phyloP scores from a whole-genome alignment of 768 basidiomycete genomes.

The Mycena galopus region DNA sequence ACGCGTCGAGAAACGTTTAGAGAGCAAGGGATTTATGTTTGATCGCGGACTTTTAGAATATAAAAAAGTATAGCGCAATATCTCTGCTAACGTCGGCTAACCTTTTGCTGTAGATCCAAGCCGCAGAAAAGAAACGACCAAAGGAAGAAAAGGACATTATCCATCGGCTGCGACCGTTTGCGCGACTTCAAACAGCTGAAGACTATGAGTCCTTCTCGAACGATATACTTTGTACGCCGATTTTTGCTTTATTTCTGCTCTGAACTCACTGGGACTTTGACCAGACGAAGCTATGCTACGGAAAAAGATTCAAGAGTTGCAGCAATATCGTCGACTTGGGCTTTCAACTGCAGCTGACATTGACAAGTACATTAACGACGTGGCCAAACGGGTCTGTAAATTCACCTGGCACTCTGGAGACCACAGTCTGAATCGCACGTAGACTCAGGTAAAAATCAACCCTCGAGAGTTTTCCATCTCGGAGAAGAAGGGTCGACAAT shows the following conservation, averaged over 20 bases:
- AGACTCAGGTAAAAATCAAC: constrained; percentile 76
- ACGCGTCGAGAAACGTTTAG: constrained; percentile 85
- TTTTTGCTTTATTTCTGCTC: not conserved
- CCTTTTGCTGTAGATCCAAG: constrained; percentile 81
- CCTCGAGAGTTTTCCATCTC: constrained; percentile 68
- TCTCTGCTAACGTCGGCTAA: constrained; percentile 18
- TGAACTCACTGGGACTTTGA: constrained; percentile 18
- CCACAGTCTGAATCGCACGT: not conserved
- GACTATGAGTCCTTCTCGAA: constrained; percentile 92
- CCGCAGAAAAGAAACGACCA: constrained; percentile 89
- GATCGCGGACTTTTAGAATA: constrained; percentile 93
- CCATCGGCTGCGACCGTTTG: constrained; percentile 90
- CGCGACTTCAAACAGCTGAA: constrained; percentile 89
- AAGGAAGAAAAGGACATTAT: constrained; percentile 94
- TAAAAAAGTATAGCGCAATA: constrained; percentile 79
- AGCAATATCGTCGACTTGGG: constrained; percentile 90
- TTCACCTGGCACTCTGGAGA: not conserved
- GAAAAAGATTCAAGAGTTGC: constrained; percentile 91
- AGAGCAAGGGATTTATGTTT: constrained; percentile 91
- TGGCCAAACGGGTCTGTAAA: constrained; percentile 75
- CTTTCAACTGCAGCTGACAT: constrained; percentile 89
- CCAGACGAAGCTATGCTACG: constrained; percentile 90
- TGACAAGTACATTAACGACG: constrained; percentile 87
- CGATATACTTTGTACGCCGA: constrained; percentile 86
- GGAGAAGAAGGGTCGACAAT: constrained; percentile 66